A percentile compares a stretch with the other conserved stretches of the same genome.
Conservation (phyloP, 371 early-diverging fungal species). For the Mortierella sp. region DNA sequence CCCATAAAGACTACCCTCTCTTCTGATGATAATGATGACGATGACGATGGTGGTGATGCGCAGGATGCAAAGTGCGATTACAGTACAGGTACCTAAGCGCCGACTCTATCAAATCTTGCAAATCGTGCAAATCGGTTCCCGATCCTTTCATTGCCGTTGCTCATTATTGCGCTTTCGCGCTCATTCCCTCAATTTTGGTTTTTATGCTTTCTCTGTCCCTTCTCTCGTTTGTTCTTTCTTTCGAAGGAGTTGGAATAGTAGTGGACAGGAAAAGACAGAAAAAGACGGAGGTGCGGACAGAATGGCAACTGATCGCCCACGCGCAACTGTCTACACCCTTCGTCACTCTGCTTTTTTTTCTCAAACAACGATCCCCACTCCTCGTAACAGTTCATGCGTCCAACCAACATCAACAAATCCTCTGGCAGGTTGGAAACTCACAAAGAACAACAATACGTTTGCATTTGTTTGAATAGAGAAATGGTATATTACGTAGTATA, state of each 20-base stretch:
- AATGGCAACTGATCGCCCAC: neutral
- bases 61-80: neutral
- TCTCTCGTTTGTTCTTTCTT: neutral
- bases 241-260: neutral
- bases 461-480: neutral
- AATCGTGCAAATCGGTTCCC: neutral
- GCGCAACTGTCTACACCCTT: neutral
- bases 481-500: constrained; percentile 4
- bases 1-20: too few species aligned
- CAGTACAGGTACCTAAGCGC: neutral
- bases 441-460: neutral
- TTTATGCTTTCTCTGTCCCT: too few species aligned
- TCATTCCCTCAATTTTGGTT: neutral
- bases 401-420: neutral
- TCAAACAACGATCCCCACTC: neutral
- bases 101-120: neutral
- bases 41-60: neutral
- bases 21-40: too few species aligned
- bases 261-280: neutral
- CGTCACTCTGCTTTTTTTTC: neutral
- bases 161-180: constrained; percentile 1
- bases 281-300: neutral
- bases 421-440: neutral
- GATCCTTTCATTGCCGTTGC: neutral
- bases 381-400: neutral